Base-by-base conservation (phyloP, 2,329 filamentous ascomycete species). In the Fusarium lateritium region DNA sequence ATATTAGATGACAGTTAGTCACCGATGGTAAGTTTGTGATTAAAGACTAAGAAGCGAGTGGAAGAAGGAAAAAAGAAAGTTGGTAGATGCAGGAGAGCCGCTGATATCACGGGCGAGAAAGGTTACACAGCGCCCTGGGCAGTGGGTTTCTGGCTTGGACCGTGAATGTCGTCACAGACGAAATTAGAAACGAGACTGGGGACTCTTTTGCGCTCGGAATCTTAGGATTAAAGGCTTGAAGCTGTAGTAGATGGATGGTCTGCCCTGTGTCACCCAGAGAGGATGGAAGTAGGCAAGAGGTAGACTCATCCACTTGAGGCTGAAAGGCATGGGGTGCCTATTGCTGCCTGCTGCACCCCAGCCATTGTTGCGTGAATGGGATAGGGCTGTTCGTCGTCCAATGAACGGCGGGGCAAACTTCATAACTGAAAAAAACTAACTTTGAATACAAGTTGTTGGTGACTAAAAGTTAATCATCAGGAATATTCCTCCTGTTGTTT, bases 261-360 rank as follows among this genome's bases (percentile, higher is more conserved):
- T 42, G 39, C 21, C 22, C 13, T 24, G 39, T 24, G 39, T 42
- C 21, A 42, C 39, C 7, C 10, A 24, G 17, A 42, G 19, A 42
- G 19, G 28, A 13, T 10, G 10, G 28, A 13, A 11, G 34, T 36
- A 36, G 34, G 34, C 7, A 36, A 10, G 15, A 36, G 17, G 34
- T 31, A 31, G 28, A 31, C 28, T 13, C 28, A 31, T 31, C 34
- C 14, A 36, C 14, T 15, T 36, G 33, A 44, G 28, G 58, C 21
- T 53, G 56, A 39, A 21, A 13, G 26, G 21, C 22, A 26, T 22
- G 24, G 28, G 24, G 40, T 34, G 26, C 56, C 49, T 49, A 50
- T 34, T 59, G 56, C 56, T 59, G 56, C 56, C 56, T 59, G 56
- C 22, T 42, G 21, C 19, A 24, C 15, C 22, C 9, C 17, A 36